Base-by-base conservation (phyloP, 257 asterid species). In the Mentha longifolia region DNA sequence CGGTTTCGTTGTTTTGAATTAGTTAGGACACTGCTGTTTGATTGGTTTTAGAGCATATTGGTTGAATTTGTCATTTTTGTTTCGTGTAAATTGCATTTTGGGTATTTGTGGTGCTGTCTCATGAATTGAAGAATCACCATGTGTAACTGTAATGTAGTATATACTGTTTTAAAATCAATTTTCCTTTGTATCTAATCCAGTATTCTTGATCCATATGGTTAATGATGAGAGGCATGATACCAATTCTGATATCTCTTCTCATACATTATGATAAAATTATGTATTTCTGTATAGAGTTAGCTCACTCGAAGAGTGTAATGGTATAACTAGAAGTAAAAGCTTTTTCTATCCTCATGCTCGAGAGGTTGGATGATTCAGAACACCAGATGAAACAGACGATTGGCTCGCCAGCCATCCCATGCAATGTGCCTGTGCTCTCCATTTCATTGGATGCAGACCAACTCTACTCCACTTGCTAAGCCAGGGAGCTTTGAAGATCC, bases 401-500 rank as follows among this genome's bases (percentile, higher is more conserved):
- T 92, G 98, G 98, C 96, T 92, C 74, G 84, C 83, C 69, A 84
- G 81, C 80, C 82, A 90, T 62, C 89, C 97, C 45, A 85, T 92
- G 97, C 76, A 51, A 9, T 88, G 95, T 71, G 76, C 97, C 76
- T 97, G 98, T 28, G 98, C 98, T 56, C 83, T 92, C 79, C 98
- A 92, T 80, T 88, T 92, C 71, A 30, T 75, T 4, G 98, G n/a
- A 51, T 92, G 69, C 98, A 92, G 83, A 92, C 96, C 39, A 92
- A 92, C 83, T 92, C 97, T 65, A 90, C 98, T 76, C 82, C 90
- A 15, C 15, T 83, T 60, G 74, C 84, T 39, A 80, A 66, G 75
- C 83, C 92, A 70, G 98, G 97, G 52, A 71, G 6, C n/a, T 88
- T 49, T 72, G 95, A 90, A 79, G 97, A 92, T 82, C 97, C 96